These are phyloP conservation scores for Ascochyta rabiei DNA, from an alignment of 2,329 filamentous ascomycete species.

Conservation along the genomic window DNA sequence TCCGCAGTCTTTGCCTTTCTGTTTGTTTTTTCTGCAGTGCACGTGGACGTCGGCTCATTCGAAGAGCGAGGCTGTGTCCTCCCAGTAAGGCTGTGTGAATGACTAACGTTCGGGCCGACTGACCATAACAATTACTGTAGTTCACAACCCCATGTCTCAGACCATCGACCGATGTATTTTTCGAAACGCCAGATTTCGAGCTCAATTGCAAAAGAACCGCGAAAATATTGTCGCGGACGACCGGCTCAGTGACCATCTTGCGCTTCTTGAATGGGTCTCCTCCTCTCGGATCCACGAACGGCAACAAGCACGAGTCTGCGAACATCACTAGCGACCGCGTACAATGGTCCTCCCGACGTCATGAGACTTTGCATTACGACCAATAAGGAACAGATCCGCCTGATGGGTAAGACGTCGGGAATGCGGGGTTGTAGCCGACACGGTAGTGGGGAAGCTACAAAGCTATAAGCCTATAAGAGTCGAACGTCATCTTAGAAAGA, in stretches of 20 bases:
- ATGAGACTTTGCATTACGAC: neutral
- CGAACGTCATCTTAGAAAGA: neutral
- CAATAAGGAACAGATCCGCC: neutral
- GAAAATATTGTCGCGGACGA: neutral
- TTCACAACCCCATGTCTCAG: too few species aligned
- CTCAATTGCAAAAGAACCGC: too few species aligned
- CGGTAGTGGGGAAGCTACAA: slow-evolving; percentile 5
- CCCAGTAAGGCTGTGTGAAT: too few species aligned
- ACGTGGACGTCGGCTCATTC: too few species aligned
- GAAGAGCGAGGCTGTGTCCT: too few species aligned
- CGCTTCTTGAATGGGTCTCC: neutral
- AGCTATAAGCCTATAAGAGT: neutral
- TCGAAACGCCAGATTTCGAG: too few species aligned
- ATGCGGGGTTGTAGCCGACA: slow-evolving; percentile 14
- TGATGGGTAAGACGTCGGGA: neutral
- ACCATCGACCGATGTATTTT: too few species aligned
- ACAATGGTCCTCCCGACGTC: slow-evolving; percentile 1
- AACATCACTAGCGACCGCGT: neutral
- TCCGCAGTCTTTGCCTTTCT: too few species aligned
- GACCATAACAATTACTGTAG: too few species aligned
- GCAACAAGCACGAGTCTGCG: neutral
- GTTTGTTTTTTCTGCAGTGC: too few species aligned
- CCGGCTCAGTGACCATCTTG: neutral
- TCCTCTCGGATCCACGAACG: slow-evolving; percentile 6
- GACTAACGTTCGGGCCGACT: too few species aligned